Evolutionary conservation across 2,329 filamentous ascomycete genomes (phyloP).

Genomic region (Fusarium sp.): DNA sequence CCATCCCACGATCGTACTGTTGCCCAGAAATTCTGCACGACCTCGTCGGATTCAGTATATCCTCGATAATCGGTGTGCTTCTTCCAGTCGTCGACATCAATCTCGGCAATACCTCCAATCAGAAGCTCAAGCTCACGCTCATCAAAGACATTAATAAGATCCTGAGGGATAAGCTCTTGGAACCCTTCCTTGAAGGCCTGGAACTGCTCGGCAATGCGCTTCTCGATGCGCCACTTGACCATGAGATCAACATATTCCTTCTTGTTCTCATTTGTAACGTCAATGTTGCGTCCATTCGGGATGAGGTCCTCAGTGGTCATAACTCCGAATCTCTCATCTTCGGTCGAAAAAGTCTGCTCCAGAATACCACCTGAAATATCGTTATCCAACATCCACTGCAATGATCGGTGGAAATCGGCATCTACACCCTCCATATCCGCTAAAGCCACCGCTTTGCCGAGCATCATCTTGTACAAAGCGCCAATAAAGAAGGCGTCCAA

Average conservation of each 20-base stretch:
- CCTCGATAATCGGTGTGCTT: conserved; percentile 99
- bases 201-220: conserved; percentile 98
- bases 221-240: conserved; percentile 99
- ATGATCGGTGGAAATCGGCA: conserved; percentile 94
- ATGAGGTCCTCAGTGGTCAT: conserved; percentile 95
- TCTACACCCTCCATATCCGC: conserved; percentile 99
- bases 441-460: conserved; percentile 90
- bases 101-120: conserved; percentile 99
- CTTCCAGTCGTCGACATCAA: conserved; percentile 99
- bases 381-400: conserved; percentile 98
- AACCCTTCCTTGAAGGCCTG: conserved; percentile 97
- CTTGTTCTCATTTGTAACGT: conserved; percentile 99
- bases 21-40: conserved; percentile 99
- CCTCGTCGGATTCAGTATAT: conserved; percentile 97
- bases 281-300: conserved; percentile 88
- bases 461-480: conserved; percentile 99
- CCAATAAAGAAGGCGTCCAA: conserved; percentile 99
- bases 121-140: conserved; percentile 96
- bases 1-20: conserved; percentile 97
- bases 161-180: conserved; percentile 95
- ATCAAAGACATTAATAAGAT: conserved; percentile 98
- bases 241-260: conserved; percentile 98
- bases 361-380: conserved; percentile 92
- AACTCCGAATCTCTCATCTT: conserved; percentile 97
- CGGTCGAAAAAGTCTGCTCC: conserved; percentile 95